Evolutionary conservation across 139 green algal species (phyloP).

Genomic region (Gonium pectorale): DNA sequence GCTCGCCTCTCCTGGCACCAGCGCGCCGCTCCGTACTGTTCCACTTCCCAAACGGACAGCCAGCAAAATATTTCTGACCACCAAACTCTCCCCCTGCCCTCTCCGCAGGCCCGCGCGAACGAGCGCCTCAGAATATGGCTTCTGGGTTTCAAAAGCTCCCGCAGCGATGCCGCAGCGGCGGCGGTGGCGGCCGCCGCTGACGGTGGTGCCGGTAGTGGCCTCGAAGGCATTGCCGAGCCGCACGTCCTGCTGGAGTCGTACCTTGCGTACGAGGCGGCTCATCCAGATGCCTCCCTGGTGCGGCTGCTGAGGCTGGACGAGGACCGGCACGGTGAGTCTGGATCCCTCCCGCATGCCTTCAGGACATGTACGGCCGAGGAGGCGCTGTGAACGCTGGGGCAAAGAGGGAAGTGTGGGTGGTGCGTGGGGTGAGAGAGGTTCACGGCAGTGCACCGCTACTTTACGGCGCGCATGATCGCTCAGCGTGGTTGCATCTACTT

Average conservation of each 20-base stretch:
- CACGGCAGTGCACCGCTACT: no score
- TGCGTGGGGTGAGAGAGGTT: no score
- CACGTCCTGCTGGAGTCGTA: background rate
- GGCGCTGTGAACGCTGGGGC: background rate
- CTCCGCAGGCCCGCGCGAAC: background rate
- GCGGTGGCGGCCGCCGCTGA: background rate
- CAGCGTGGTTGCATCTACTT: no score
- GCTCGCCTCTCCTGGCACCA: no score
- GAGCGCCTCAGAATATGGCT: background rate
- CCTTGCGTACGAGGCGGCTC: background rate
- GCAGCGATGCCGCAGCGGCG: background rate
- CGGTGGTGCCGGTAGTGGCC: no score
- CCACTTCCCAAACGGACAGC: no score
- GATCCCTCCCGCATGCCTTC: background rate
- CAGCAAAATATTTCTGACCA: no score
- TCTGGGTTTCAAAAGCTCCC: background rate
- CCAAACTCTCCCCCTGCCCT: background rate
- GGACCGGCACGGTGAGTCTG: background rate
- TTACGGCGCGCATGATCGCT: no score
- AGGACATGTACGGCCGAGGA: no score
- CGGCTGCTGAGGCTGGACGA: constrained; percentile 10
- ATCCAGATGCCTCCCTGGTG: constrained; percentile 8
- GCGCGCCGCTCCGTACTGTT: no score
- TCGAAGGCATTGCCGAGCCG: no score
- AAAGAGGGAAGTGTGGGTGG: background rate